A percentile compares a stretch with the other conserved stretches of the same genome.
Conservation (phyloP, 495 filamentous ascomycete species). For the Xylaria venustula region DNA sequence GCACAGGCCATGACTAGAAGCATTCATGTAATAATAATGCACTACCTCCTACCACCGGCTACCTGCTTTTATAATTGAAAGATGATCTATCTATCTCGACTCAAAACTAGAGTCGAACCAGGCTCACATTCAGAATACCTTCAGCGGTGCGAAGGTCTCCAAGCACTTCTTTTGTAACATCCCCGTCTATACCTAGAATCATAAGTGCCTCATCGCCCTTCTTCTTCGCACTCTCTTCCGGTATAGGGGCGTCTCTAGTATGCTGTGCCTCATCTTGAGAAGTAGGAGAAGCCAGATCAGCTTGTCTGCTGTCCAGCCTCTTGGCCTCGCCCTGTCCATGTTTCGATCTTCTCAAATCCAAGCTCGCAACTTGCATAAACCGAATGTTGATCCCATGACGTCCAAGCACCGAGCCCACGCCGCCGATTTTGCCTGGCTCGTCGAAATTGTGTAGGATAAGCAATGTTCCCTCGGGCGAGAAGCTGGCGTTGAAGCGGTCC, state of each 20-base stretch:
- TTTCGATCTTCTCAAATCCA: conserved; percentile 39
- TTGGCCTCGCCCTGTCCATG: background rate
- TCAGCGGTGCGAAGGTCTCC: conserved; percentile 51
- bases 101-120: conserved; percentile 53
- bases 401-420: conserved; percentile 63
- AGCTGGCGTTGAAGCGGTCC: conserved; percentile 61
- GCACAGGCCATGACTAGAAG: too few relatives aligned
- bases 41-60: too few relatives aligned
- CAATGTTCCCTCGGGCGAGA: conserved; percentile 62
- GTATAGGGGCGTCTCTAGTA: background rate
- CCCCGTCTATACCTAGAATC: conserved; percentile 65
- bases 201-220: conserved; percentile 59
- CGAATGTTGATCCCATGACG: conserved; percentile 65
- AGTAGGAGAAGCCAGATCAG: conserved; percentile 12
- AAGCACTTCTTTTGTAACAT: conserved; percentile 54
- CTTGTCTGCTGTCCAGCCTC: conserved; percentile 14
- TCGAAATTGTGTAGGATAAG: conserved; percentile 71
- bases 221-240: conserved; percentile 12
- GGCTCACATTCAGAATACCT: conserved; percentile 62
- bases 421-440: conserved; percentile 69
- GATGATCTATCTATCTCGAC: too few relatives aligned
- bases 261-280: background rate
- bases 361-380: conserved; percentile 65
- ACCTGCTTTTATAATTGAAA: too few relatives aligned
- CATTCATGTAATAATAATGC: too few relatives aligned